Base-by-base conservation (phyloP, 108 stramenopile species). In the Skeletonema tropicum region DNA sequence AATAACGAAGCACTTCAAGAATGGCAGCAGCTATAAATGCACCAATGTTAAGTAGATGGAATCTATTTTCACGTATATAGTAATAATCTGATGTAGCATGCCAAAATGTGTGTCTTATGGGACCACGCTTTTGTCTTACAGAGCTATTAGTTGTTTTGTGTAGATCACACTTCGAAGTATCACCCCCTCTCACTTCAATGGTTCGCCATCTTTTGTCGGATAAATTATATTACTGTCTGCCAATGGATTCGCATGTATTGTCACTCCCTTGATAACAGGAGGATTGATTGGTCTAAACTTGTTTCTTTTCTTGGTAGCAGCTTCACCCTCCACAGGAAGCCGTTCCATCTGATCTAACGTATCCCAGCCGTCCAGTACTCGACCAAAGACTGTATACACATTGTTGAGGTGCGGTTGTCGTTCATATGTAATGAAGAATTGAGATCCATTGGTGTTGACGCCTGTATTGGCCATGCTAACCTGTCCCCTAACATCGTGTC, bases 231-330 rank as follows among this genome's bases (percentile, higher is more conserved):
- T 90, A n/a, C 85, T 87, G 68, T 93, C 93, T 9, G 97, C 97
- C 60, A 98, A 68, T 7, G 98, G 98, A 82, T 99, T 99, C 31
- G 98, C 98, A 83, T 98, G 97, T 63, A 99, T 98, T 0, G 93
- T 98, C 31, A 99, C 84, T 11, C 72, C 70, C 32, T 91, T 74
- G 35, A 99, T 90, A 14, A 91, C 80, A 3, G 97, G 94, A 7
- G 97, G 97, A 68, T 89, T 86, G 0, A 94, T 66, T 0, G 98
- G 98, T 26, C 91, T 83, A 57, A 94, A 86, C 76, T 97, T 97
- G 59, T 89, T 85, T 21, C 72, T 78, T 42, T 95, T 94, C 82
- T 95, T 96, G 1, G 83, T 46, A 48, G 88, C 90, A 14, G 79
- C 82, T 57, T 80, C 66, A 35, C 87, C 87, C 75, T 80, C 66